Base-by-base conservation (phyloP, 768 basidiomycete genomes). In the Tricholoma sp. region DNA sequence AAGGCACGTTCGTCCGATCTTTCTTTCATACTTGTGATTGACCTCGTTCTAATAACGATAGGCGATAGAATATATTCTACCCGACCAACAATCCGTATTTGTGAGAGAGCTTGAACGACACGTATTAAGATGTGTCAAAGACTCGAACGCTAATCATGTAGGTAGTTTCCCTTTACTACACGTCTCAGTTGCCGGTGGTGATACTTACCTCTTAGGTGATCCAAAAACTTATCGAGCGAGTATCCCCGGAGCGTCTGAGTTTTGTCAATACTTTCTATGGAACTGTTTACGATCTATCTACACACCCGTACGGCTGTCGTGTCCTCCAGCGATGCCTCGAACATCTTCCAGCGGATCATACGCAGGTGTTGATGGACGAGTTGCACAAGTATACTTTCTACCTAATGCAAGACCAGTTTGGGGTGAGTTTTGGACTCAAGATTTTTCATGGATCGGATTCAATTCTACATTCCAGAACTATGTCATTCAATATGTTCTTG, bases 141-240 rank as follows among this genome's bases (percentile, higher is more conserved):
- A 96, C 65, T 83, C 88, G 18, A 94, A 98, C 64, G 94, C 91
- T 56, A 98, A 98, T 64, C 95, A 98, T 73, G 95, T 97, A 70
- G 59, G 81, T 71, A n/a, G 21, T 35, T 19, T 58, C 22, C 52
- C 27, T 45, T 46, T n/a, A 9, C 21, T 56, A 27, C 43, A 45
- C 29, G 32, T 27, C 27, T 52, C 18, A 7, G 27, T 34, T 47
- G 63, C 51, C 59, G 53, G 49, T 32, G 24, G 37, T 43, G 16
- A 45, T 18, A 6, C 52, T 27, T 43, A 52, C 4, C 53, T 55
- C 5, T 35, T 59, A 91, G 88, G 90, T 91, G 43, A 82, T 94
- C 52, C 91, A 98, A 76, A 94, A 94, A 63, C 75, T 97, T 45
- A 83, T 98, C 55, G 86, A 94, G 67, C 80, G 84, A 7, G 86